Conservation (phyloP, 2,329 filamentous ascomycete species). For the Rutstroemia sp. region DNA sequence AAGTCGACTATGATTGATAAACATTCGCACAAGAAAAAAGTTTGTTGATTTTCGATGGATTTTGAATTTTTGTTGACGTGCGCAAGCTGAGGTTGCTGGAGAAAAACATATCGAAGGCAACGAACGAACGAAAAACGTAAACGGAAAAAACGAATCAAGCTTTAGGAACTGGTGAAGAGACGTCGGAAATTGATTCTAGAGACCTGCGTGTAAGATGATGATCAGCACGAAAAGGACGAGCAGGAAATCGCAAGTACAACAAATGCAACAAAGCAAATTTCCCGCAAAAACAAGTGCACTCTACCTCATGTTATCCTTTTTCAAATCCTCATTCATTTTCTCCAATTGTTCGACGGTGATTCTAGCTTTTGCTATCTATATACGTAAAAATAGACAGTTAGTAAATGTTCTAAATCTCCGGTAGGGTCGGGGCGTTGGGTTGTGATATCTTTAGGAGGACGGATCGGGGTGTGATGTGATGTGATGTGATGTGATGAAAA, state of each 20-base stretch:
- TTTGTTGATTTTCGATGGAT: no score
- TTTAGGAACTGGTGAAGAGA: conserved; percentile 7
- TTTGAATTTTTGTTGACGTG: background rate
- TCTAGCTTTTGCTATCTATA: conserved; percentile 30
- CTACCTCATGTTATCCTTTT: conserved; percentile 42
- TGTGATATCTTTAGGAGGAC: no score
- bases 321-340: conserved; percentile 49
- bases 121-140: background rate
- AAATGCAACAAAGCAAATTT: background rate
- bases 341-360: conserved; percentile 33
- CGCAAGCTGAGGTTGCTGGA: background rate
- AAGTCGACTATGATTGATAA: no score
- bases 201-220: conserved; percentile 5
- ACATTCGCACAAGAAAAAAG: no score
- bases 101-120: background rate
- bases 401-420: conserved; percentile 5
- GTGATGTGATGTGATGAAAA: background rate
- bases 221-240: conserved; percentile 8
- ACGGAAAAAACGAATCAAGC: background rate
- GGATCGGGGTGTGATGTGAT: background rate
- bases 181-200: conserved; percentile 11
- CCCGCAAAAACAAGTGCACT: background rate
- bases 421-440: no score
- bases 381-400: conserved; percentile 15
- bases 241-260: conserved; percentile 3